These are phyloP conservation scores for Citrus sp. DNA, from an alignment of 345 rosid genomes.

Conservation along the genomic window DNA sequence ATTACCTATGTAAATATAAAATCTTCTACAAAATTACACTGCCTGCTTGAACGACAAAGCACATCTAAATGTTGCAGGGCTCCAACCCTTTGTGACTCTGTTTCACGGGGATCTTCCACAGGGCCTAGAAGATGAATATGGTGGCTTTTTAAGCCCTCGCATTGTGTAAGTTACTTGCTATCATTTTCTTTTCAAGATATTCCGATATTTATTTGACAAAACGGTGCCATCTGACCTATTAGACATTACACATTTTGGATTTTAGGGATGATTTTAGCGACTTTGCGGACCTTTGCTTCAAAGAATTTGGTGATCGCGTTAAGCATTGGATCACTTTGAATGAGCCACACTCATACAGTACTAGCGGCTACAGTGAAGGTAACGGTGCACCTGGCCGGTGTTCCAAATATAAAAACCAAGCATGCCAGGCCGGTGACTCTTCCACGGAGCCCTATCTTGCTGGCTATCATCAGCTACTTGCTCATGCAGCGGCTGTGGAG, in stretches of 20 bases:
- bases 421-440: conserved; percentile 16
- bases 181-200: too few species aligned
- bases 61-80: neutral
- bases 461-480: conserved; percentile 10
- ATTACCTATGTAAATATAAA: neutral
- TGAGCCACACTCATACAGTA: conserved; percentile 32
- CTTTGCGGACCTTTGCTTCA: conserved; percentile 40
- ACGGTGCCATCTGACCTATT: too few species aligned
- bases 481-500: conserved; percentile 18
- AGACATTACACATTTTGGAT: too few species aligned
- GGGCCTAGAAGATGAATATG: conserved; percentile 18
- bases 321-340: conserved; percentile 47
- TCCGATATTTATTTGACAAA: too few species aligned
- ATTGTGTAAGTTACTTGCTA: neutral
- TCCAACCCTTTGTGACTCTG: conserved; percentile 21
- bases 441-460: conserved; percentile 21
- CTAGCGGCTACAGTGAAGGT: conserved; percentile 30
- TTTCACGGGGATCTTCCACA: conserved; percentile 27
- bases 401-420: conserved; percentile 19
- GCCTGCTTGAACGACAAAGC: too few species aligned
- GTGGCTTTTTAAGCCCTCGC: conserved; percentile 1
- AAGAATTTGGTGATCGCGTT: conserved; percentile 42
- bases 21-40: too few species aligned
- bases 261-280: conserved; percentile 35
- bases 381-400: conserved; percentile 44